Conservation (phyloP, 2,329 filamentous ascomycete genomes). For the Bisporella sp. region DNA sequence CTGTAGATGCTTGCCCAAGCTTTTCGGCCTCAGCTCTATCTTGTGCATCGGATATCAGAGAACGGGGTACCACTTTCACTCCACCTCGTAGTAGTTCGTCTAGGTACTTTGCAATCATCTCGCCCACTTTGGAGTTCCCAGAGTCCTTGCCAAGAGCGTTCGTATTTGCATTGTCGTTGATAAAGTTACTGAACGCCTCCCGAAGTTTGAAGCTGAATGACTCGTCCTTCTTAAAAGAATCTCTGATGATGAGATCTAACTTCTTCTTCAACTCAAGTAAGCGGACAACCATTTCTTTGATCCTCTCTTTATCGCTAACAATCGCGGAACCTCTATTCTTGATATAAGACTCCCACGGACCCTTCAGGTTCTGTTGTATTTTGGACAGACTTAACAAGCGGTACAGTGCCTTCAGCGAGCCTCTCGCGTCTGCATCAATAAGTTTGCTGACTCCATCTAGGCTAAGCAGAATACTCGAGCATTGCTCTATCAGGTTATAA, state of each 20-base stretch:
- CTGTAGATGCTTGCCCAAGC: slow-evolving; percentile 57
- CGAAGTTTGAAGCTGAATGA: slow-evolving; percentile 70
- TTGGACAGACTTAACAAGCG: slow-evolving; percentile 64
- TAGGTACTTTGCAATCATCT: slow-evolving; percentile 98
- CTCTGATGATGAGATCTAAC: slow-evolving; percentile 68
- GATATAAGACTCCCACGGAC: slow-evolving; percentile 75
- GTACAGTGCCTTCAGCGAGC: slow-evolving; percentile 71
- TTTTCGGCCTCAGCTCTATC: slow-evolving; percentile 52
- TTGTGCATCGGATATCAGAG: slow-evolving; percentile 55
- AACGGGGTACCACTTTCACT: slow-evolving; percentile 70
- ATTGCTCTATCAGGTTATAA: slow-evolving; percentile 60
- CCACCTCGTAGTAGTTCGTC: slow-evolving; percentile 84
- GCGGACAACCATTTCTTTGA: slow-evolving; percentile 79
- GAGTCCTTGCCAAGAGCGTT: slow-evolving; percentile 57
- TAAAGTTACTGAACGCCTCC: slow-evolving; percentile 81
- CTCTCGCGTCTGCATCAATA: slow-evolving; percentile 61
- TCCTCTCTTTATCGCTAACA: slow-evolving; percentile 70
- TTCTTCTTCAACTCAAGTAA: slow-evolving; percentile 74
- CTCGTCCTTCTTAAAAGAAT: slow-evolving; percentile 73
- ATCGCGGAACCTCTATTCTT: slow-evolving; percentile 66
- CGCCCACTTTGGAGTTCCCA: slow-evolving; percentile 87
- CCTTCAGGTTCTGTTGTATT: slow-evolving; percentile 62
- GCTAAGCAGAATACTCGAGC: slow-evolving; percentile 60
- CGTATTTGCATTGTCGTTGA: slow-evolving; percentile 77
- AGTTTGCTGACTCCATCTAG: slow-evolving; percentile 63